Conservation (phyloP, 2,329 filamentous ascomycete species). For the Dothideomycetes sp. region DNA sequence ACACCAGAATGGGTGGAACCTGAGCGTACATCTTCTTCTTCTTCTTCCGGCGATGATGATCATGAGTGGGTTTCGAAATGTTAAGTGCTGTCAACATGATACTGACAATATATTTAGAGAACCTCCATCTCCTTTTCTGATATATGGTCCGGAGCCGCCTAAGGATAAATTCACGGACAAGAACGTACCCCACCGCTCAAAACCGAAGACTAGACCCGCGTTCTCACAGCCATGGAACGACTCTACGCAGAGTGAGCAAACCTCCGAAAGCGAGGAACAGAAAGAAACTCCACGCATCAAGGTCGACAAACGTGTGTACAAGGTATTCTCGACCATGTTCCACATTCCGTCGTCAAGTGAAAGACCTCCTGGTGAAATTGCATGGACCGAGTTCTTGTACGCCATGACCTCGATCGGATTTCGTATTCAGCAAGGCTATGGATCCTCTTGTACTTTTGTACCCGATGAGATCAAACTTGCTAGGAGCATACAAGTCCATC, state of each 20-base stretch:
- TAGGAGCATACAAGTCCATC: slow-evolving; percentile 50
- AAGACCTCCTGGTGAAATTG: slow-evolving; percentile 37
- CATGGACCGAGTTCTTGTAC: slow-evolving; percentile 46
- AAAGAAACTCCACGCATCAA: no score
- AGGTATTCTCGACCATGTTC: slow-evolving; percentile 38
- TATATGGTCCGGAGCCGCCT: no score
- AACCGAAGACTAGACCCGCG: no score
- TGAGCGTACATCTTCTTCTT: background rate
- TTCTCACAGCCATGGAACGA: no score
- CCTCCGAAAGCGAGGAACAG: background rate
- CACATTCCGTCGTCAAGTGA: slow-evolving; percentile 25
- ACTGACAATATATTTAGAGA: no score
- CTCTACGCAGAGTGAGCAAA: no score
- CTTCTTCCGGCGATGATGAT: slow-evolving; percentile 2
- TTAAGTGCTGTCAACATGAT: no score
- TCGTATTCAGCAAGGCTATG: slow-evolving; percentile 47
- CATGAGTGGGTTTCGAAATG: background rate
- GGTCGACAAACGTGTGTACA: slow-evolving; percentile 22
- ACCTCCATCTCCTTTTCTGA: no score
- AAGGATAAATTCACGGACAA: no score
- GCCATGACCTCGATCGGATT: slow-evolving; percentile 46
- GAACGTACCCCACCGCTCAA: no score
- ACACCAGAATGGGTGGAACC: slow-evolving; percentile 7
- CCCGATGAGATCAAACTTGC: slow-evolving; percentile 34
- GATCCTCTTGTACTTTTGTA: slow-evolving; percentile 52